Evolutionary conservation across 305 asterid genomes (phyloP).

Genomic region (Solanum chacoense): DNA sequence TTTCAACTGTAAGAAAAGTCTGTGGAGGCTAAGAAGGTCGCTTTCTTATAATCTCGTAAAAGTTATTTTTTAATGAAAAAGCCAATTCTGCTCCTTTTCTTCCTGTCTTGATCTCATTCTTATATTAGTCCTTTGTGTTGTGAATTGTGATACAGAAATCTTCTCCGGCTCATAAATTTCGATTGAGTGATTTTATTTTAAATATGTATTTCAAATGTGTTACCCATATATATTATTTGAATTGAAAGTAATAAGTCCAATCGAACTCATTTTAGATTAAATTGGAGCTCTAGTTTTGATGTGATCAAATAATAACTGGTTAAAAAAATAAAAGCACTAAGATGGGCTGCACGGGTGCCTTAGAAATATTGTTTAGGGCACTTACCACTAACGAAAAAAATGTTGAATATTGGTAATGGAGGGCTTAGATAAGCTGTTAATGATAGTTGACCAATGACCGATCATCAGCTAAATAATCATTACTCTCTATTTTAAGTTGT

Average conservation of each 20-base stretch:
- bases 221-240: not conserved
- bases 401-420: not conserved
- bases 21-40: not conserved
- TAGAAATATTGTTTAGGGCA: not conserved
- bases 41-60: not conserved
- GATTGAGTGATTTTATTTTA: not conserved
- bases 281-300: not conserved
- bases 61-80: not conserved
- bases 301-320: conserved; percentile 5
- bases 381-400: conserved; percentile 7
- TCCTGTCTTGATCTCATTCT: not conserved
- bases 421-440: conserved; percentile 4
- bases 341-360: conserved; percentile 1
- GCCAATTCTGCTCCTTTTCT: not conserved
- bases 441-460: conserved; percentile 17
- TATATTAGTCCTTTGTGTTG: not conserved
- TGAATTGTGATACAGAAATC: not conserved
- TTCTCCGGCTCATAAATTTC: not conserved
- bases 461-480: not conserved
- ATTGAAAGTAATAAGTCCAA: not conserved
- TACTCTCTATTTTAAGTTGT: conserved; percentile 8
- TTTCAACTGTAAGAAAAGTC: not conserved
- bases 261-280: not conserved
- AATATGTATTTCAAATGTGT: not conserved
- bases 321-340: not conserved